Conservation (phyloP, 2,329 filamentous ascomycete genomes). For the Myriosclerotinia duriaeana region DNA sequence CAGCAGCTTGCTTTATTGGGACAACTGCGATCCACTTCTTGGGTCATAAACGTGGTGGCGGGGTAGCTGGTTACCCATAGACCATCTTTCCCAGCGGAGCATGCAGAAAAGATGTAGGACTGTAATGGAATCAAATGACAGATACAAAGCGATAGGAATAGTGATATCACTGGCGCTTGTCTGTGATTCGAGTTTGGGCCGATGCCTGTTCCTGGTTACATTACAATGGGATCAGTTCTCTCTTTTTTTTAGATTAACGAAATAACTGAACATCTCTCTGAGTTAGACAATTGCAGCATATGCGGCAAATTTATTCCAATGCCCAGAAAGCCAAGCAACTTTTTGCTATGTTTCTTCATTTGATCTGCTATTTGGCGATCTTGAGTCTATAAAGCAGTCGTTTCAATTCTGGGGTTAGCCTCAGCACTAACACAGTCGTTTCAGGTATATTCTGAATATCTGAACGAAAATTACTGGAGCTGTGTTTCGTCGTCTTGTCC, state of each 20-base stretch:
- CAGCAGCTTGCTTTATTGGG: slow-evolving; percentile 61
- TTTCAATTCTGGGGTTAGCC: neutral
- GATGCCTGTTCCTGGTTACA: neutral
- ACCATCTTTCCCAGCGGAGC: neutral
- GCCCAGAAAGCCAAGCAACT: neutral
- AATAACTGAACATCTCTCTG: no score
- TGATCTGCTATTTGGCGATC: no score
- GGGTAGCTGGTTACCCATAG: neutral
- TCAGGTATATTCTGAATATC: no score
- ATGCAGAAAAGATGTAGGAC: neutral
- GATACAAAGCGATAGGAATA: neutral
- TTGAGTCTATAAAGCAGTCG: neutral
- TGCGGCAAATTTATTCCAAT: no score
- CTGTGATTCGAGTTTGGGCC: neutral
- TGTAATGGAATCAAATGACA: neutral
- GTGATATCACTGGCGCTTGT: neutral
- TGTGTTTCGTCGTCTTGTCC: no score
- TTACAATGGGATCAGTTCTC: neutral
- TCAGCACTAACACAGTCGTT: neutral
- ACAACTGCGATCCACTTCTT: slow-evolving; percentile 50
- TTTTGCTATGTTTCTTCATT: neutral
- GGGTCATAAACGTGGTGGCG: slow-evolving; percentile 13
- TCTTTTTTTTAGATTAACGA: neutral
- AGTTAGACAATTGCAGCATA: no score
- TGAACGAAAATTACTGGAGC: no score